phyloP scores from a whole-genome alignment of 495 filamentous ascomycete genomes.

The Chaetomium tenue region DNA sequence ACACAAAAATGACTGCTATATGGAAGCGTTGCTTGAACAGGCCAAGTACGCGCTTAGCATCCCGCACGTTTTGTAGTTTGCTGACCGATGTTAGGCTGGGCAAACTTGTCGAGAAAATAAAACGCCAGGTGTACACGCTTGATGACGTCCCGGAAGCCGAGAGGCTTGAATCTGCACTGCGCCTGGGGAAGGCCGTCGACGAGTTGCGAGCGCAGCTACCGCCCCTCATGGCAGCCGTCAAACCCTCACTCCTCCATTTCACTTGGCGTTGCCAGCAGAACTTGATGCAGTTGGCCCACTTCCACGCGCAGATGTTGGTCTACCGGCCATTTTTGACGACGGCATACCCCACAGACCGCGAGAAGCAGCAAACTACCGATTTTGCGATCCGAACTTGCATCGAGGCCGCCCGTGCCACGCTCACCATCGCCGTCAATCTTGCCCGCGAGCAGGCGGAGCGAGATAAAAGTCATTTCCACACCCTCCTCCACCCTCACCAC shows the following conservation, averaged over 20 bases:
- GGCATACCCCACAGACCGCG: constrained; percentile 21
- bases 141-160: constrained; percentile 43
- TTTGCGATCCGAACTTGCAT: constrained; percentile 31
- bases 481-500: constrained; percentile 29
- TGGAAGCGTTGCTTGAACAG: constrained; percentile 51
- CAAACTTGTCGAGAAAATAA: constrained; percentile 41
- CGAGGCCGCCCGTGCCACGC: constrained; percentile 44
- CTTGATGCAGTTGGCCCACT: constrained; percentile 54
- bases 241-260: constrained; percentile 46
- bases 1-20: constrained; percentile 40
- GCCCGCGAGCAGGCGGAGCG: constrained; percentile 16
- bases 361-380: constrained; percentile 33
- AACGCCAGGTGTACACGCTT: constrained; percentile 50
- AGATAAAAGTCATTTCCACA: constrained; percentile 26
- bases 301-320: constrained; percentile 55
- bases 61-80: neutral
- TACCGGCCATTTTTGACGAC: constrained; percentile 35
- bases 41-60: constrained; percentile 32
- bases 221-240: constrained; percentile 44
- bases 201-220: constrained; percentile 42
- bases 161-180: constrained; percentile 41
- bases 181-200: constrained; percentile 39
- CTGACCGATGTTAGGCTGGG: constrained; percentile 8
- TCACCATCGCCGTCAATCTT: constrained; percentile 29
- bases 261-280: constrained; percentile 55